These are phyloP conservation scores for Macadamia tetraphylla DNA, from an alignment of 164 flowering plant genomes.

Conservation along the genomic window DNA sequence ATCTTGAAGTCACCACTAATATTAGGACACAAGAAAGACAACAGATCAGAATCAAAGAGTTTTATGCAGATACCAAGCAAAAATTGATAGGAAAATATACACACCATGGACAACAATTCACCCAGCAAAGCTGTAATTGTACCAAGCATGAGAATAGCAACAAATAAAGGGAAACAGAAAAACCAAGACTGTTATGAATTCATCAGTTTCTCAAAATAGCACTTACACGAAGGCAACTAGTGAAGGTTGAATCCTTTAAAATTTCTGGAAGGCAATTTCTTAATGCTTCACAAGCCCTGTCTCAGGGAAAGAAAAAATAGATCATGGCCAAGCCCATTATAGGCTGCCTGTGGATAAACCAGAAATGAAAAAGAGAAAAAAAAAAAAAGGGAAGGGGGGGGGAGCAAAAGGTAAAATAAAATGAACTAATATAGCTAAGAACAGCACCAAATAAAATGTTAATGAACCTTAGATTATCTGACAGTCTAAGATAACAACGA, in stretches of 20 bases:
- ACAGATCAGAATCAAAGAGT: background rate
- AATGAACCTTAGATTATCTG: constrained; percentile 26
- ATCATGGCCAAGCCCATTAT: background rate
- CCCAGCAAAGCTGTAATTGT: background rate
- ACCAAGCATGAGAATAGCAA: background rate
- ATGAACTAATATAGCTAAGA: too few relatives aligned
- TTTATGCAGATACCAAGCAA: background rate
- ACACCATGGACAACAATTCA: background rate
- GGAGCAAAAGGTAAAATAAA: too few relatives aligned
- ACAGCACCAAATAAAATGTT: too few relatives aligned
- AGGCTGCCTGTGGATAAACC: background rate
- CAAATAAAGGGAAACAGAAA: background rate
- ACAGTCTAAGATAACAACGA: constrained; percentile 23
- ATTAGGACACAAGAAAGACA: too few relatives aligned
- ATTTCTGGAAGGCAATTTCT: constrained; percentile 11
- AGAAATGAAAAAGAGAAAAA: background rate
- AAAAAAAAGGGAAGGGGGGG: background rate
- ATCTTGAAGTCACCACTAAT: too few relatives aligned
- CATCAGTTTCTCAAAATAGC: background rate
- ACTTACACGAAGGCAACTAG: constrained; percentile 14
- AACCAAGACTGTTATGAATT: background rate
- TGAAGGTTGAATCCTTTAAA: constrained; percentile 10
- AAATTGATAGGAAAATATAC: background rate
- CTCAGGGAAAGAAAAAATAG: background rate
- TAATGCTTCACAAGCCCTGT: constrained; percentile 22